Conservation (phyloP, 305 asterid genomes). For the Fraxinus xanthoxyloides region DNA sequence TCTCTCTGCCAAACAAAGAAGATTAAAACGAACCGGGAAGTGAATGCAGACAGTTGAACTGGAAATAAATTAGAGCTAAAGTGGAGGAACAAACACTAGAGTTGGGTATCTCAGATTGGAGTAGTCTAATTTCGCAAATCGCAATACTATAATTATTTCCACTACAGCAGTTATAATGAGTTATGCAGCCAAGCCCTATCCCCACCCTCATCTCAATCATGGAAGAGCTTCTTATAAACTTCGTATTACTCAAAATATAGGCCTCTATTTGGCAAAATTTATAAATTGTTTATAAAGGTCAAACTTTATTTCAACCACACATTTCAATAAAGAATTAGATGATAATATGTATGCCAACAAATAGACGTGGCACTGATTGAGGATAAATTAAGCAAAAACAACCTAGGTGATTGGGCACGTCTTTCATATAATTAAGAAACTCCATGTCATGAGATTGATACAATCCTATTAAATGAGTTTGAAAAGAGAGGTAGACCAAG, state of each 20-base stretch:
- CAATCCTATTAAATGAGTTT: neutral
- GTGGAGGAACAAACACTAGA: neutral
- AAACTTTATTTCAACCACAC: too few species aligned
- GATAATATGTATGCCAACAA: neutral
- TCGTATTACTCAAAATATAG: neutral
- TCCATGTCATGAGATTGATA: neutral
- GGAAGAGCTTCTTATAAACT: neutral
- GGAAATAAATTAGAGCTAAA: neutral
- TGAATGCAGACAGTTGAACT: neutral
- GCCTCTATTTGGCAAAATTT: neutral
- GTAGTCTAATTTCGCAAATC: too few species aligned
- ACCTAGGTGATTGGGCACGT: neutral
- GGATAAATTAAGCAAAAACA: neutral
- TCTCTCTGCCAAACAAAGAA: constrained; percentile 38
- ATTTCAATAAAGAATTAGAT: neutral
- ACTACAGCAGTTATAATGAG: too few species aligned
- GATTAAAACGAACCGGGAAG: neutral
- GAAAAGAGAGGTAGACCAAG: neutral
- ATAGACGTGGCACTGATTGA: neutral
- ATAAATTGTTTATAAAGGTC: neutral
- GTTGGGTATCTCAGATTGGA: neutral
- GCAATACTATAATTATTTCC: too few species aligned
- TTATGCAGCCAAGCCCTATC: too few species aligned
- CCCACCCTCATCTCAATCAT: neutral
- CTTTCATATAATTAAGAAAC: neutral